Evolutionary conservation across 441 rosid genomes (phyloP).

Genomic region (Dalechampia spathulata): DNA sequence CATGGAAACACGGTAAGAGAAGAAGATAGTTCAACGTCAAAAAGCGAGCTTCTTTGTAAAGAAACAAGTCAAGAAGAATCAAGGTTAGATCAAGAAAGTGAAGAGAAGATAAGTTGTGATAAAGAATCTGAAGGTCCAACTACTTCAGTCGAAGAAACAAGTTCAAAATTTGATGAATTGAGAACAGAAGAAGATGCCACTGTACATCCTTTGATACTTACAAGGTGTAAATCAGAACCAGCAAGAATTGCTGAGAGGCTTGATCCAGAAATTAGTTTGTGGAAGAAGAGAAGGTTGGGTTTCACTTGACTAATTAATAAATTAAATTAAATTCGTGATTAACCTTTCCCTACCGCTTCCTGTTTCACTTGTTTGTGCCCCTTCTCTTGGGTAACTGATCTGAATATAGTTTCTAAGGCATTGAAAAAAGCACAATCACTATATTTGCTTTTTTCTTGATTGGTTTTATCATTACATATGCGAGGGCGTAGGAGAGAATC

Average conservation of each 20-base stretch:
- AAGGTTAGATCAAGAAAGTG: conserved; percentile 23
- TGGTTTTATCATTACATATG: neutral
- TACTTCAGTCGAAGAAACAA: conserved; percentile 15
- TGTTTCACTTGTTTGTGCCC: neutral
- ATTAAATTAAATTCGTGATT: neutral
- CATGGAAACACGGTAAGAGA: conserved; percentile 13
- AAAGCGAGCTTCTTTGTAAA: conserved; percentile 21
- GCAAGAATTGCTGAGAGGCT: conserved; percentile 56
- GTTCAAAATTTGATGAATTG: conserved; percentile 17
- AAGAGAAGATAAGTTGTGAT: conserved; percentile 15
- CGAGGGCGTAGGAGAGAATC: conserved; percentile 37
- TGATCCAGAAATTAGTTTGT: conserved; percentile 32
- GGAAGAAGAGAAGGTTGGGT: conserved; percentile 53
- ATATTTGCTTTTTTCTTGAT: neutral
- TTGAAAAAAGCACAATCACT: neutral
- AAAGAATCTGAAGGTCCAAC: conserved; percentile 24
- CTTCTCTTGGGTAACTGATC: conserved; percentile 16
- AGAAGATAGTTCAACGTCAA: conserved; percentile 12
- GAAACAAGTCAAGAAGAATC: conserved; percentile 22
- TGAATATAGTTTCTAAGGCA: conserved; percentile 19
- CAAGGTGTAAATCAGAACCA: conserved; percentile 79
- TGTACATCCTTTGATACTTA: conserved; percentile 33
- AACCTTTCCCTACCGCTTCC: neutral
- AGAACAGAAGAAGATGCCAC: conserved; percentile 16
- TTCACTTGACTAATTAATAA: conserved; percentile 37